Evolutionary conservation across 257 asterid genomes (phyloP).

Genomic region (Haberlea rhodopensis): DNA sequence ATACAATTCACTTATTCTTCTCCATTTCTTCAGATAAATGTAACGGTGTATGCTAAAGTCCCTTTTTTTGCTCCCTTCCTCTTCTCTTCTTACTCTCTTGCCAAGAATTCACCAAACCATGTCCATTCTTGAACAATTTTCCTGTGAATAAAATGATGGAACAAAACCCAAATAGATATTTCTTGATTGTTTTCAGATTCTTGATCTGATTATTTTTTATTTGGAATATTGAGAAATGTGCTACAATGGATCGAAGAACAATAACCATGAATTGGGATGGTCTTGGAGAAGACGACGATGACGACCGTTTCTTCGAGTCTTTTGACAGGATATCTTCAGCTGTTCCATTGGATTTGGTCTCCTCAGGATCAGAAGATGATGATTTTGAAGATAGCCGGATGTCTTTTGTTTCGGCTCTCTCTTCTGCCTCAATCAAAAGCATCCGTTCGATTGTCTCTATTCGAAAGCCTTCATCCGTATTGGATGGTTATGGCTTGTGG

Average conservation of each 20-base stretch:
- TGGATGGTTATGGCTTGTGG: conserved; percentile 76
- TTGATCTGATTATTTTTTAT: background rate
- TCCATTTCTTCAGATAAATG: conserved; percentile 28
- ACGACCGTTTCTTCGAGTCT: conserved; percentile 76
- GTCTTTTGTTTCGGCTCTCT: conserved; percentile 62
- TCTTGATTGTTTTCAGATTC: conserved; percentile 4
- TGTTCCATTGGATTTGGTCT: conserved; percentile 43
- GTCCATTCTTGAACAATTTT: conserved; percentile 6
- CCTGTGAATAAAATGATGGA: background rate
- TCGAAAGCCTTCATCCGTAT: conserved; percentile 24
- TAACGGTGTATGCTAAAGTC: conserved; percentile 23
- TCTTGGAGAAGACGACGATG: conserved; percentile 64
- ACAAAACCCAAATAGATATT: background rate
- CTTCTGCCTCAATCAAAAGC: conserved; percentile 42
- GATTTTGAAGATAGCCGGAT: conserved; percentile 74
- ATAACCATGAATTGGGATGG: conserved; percentile 90
- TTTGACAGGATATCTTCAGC: conserved; percentile 54
- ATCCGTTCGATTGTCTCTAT: conserved; percentile 24
- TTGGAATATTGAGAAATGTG: conserved; percentile 30
- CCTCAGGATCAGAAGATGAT: conserved; percentile 56
- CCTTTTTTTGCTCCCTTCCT: conserved; percentile 68
- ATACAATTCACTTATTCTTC: conserved; percentile 37
- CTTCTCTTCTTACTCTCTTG: conserved; percentile 31
- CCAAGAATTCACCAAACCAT: conserved; percentile 33
- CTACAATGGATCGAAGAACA: conserved; percentile 65